phyloP scores from a whole-genome alignment of 352 stramenopile genomes.

The Phytophthora kernoviae region DNA sequence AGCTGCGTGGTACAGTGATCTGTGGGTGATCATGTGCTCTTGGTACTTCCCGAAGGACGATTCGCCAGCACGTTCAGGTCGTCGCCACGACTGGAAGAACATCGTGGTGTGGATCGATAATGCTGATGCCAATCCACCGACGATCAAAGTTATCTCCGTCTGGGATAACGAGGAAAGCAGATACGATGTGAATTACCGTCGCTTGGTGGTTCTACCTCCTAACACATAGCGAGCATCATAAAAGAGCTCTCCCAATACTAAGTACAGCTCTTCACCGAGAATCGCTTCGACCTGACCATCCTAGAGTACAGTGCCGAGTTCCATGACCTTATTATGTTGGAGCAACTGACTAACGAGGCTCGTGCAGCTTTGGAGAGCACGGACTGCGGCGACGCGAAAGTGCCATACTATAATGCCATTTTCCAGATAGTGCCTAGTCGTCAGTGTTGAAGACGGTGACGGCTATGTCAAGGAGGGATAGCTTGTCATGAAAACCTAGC shows the following conservation, averaged over 20 bases:
- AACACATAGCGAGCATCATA: too few species aligned
- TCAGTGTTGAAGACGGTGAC: too few species aligned
- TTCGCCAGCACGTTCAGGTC: neutral
- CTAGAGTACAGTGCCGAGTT: neutral
- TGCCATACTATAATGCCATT: neutral
- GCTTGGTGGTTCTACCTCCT: too few species aligned
- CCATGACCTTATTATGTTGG: neutral
- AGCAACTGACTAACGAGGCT: neutral
- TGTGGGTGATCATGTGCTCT: neutral
- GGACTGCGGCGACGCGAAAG: neutral
- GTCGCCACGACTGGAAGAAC: slow-evolving; percentile 1
- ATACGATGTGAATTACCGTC: neutral
- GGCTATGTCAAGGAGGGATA: too few species aligned
- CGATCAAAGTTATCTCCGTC: neutral
- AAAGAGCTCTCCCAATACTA: neutral
- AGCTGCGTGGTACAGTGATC: neutral
- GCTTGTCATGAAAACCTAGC: too few species aligned
- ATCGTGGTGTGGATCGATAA: slow-evolving; percentile 2
- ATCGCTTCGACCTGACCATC: neutral
- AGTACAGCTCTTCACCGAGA: neutral
- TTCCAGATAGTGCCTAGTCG: too few species aligned
- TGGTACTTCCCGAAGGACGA: slow-evolving; percentile 3
- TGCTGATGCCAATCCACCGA: neutral
- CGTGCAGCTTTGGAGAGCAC: neutral
- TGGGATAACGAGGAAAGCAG: neutral